Base-by-base conservation (phyloP, 192 early-diverging fungal species). In the Helicostylum pulchrum region DNA sequence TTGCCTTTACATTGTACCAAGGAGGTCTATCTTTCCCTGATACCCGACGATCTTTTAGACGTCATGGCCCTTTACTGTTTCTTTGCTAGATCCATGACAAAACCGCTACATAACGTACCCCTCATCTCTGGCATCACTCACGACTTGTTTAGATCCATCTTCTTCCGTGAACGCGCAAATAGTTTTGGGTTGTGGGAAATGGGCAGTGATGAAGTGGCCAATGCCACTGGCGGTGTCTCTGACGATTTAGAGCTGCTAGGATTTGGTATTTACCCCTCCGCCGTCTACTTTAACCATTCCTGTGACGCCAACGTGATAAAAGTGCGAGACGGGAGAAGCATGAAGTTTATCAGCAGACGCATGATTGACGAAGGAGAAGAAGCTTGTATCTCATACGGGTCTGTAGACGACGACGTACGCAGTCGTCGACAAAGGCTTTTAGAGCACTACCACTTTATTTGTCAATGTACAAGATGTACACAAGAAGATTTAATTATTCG, bases 241-340 rank as follows among this genome's bases (percentile, higher is more conserved):
- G 58, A 67, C 21, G 81, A 78, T 49, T 75, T 62, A 17, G 83
- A 87, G 57, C 68, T 80, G 1, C 32, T 87, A 3, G 85, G 85
- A 0, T 87, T 79, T 47, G 78, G 81, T 10, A 79, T 89, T 2
- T 85, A 85, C 50, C 84, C 87, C 7, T 73, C 77, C 0, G 87
- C 87, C 0, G 80, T 82, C 6, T 87, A 81, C 45, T 89, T 89
- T 59, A 89, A 89, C 61, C 87, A 89, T 53, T 85, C 85, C 2
- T 89, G 87, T 47, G 68, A 67, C 4, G 84, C 87, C 4, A 87
- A 83, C 36, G 53, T 87, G n/a, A 57, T 63, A 4, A 85, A 85
- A 61, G 31, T 66, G 15, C 69, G 85, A 46, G 43, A 53, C 6
- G 72, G 59, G 8, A 71, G 80, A 10, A 59, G 71, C 1, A 83